Percentiles rank a stretch among this genome's conserved stretches.
phyloP scores from a whole-genome alignment of 805 yeast species.

The Groenewaldozyma tartarivorans region DNA sequence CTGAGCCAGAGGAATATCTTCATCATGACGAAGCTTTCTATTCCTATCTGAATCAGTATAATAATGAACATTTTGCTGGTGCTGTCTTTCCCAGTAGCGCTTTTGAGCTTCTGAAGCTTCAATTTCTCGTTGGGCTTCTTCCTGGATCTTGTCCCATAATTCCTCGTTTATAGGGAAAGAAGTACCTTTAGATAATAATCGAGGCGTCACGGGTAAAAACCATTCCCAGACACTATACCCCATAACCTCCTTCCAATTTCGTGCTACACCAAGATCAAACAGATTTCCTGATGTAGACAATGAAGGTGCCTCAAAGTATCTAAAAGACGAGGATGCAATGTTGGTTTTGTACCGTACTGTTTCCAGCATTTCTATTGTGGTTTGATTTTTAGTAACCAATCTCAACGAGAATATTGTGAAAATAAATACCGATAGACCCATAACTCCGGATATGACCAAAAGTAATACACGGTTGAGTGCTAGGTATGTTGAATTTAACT shows the following conservation, averaged over 20 bases:
- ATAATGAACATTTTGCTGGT: not conserved
- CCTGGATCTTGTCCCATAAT: conserved; percentile 21
- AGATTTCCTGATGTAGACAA: conserved; percentile 49
- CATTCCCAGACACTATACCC: conserved; percentile 59
- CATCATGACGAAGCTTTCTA: too few relatives aligned
- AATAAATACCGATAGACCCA: conserved; percentile 46
- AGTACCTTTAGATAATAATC: conserved; percentile 30
- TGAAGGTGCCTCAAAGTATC: conserved; percentile 35
- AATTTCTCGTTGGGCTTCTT: conserved; percentile 26
- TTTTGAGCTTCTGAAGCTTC: conserved; percentile 5
- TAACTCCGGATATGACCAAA: conserved; percentile 42
- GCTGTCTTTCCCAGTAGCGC: conserved; percentile 1
- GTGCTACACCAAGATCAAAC: conserved; percentile 57
- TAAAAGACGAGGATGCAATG: conserved; percentile 25
- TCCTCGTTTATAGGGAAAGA: conserved; percentile 26
- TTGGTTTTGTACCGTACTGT: conserved; percentile 27
- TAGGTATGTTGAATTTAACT: conserved; percentile 28
- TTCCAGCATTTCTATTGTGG: conserved; percentile 68
- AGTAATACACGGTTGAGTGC: conserved; percentile 54
- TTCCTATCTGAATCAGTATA: not conserved
- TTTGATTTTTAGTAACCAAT: conserved; percentile 52
- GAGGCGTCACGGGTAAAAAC: conserved; percentile 49
- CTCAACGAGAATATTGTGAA: conserved; percentile 31
- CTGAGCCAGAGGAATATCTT: too few relatives aligned
- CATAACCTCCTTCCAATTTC: conserved; percentile 66